Evolutionary conservation across 768 basidiomycete genomes (phyloP).

Genomic region (Phanerochaete carnosa): DNA sequence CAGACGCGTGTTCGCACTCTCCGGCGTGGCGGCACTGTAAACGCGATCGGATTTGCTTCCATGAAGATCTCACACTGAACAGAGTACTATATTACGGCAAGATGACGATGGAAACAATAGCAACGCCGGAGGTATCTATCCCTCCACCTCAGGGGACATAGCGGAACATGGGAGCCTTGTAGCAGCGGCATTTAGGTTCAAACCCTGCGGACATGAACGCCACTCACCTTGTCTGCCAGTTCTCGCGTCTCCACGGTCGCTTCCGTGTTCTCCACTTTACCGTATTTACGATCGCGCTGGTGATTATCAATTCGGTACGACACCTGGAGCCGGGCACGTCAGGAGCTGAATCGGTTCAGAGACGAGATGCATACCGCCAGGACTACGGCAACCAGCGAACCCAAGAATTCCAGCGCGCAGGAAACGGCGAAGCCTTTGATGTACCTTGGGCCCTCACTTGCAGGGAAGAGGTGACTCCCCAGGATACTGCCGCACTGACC

Average conservation of each 20-base stretch:
- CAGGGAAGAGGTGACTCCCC: slow-evolving; percentile 40
- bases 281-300: slow-evolving; percentile 21
- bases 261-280: slow-evolving; percentile 17
- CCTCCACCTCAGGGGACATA: slow-evolving; percentile 12
- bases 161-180: slow-evolving; percentile 21
- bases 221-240: slow-evolving; percentile 22
- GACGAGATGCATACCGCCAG: slow-evolving; percentile 13
- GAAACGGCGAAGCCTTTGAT: slow-evolving; percentile 22
- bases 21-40: background rate
- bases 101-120: background rate
- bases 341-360: background rate
- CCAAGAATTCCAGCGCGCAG: slow-evolving; percentile 20
- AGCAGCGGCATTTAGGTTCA: background rate
- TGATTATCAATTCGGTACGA: slow-evolving; percentile 15
- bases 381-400: slow-evolving; percentile 14
- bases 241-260: slow-evolving; percentile 23
- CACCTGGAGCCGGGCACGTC: background rate
- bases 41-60: background rate
- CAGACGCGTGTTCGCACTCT: background rate
- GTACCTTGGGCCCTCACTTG: slow-evolving; percentile 37
- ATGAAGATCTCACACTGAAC: background rate
- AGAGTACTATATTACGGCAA: background rate
- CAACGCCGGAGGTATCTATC: background rate
- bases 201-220: background rate
- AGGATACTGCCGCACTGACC: slow-evolving; percentile 40